phyloP scores from a whole-genome alignment of 1,284 basidiomycete genomes.

The Ustanciosporium gigantosporum region DNA sequence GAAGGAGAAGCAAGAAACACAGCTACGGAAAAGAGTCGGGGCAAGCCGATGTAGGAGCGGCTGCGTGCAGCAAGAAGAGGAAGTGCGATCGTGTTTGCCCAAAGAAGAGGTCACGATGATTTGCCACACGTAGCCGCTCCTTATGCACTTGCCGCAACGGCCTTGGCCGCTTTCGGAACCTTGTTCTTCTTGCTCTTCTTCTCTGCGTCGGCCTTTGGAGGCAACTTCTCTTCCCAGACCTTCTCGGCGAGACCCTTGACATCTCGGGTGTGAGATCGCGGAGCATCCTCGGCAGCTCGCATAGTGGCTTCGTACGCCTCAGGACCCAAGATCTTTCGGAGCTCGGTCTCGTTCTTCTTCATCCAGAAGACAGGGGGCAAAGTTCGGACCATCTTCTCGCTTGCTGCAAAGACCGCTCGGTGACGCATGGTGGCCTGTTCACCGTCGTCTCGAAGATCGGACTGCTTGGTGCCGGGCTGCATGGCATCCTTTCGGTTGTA shows the following conservation, averaged over 20 bases:
- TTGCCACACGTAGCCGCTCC: conserved; percentile 44
- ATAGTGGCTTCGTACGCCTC: conserved; percentile 50
- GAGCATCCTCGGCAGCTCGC: conserved; percentile 37
- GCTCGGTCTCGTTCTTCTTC: conserved; percentile 52
- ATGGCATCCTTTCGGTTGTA: conserved; percentile 52
- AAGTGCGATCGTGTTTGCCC: conserved; percentile 2
- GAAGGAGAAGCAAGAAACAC: background rate
- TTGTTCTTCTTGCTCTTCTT: conserved; percentile 41
- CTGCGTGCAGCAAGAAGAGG: conserved; percentile 38
- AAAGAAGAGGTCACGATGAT: conserved; percentile 5
- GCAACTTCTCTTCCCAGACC: conserved; percentile 53
- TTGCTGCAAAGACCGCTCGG: conserved; percentile 49
- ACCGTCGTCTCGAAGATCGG: conserved; percentile 47
- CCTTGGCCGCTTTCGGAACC: conserved; percentile 23
- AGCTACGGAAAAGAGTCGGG: background rate
- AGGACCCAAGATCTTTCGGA: conserved; percentile 47
- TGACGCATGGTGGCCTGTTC: conserved; percentile 50
- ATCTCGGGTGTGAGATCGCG: conserved; percentile 41
- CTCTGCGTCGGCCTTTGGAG: conserved; percentile 28
- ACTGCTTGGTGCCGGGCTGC: conserved; percentile 52
- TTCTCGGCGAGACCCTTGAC: conserved; percentile 54
- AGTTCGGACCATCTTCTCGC: conserved; percentile 49
- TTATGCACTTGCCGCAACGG: conserved; percentile 40
- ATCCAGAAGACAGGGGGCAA: conserved; percentile 55
- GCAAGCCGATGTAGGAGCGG: conserved; percentile 34